These are phyloP conservation scores for Chytriomyces hyalinus DNA, from an alignment of 192 early-diverging fungal genomes.

Conservation along the genomic window DNA sequence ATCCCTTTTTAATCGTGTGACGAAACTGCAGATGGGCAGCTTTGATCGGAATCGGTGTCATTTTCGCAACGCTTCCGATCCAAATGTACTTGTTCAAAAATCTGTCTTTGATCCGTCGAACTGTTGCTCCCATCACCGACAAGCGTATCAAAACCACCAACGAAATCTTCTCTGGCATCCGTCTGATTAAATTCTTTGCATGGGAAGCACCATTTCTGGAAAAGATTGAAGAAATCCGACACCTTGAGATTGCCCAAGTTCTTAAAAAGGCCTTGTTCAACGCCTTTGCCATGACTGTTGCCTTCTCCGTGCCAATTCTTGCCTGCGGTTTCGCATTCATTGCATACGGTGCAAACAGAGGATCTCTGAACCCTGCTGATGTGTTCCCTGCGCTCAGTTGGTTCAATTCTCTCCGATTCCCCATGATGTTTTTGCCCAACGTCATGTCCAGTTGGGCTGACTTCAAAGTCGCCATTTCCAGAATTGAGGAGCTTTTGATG, in stretches of 20 bases:
- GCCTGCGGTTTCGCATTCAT: constrained; percentile 48
- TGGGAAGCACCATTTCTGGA: constrained; percentile 72
- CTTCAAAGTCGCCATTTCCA: constrained; percentile 50
- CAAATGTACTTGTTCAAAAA: constrained; percentile 46
- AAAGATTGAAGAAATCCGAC: constrained; percentile 62
- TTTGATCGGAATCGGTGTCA: constrained; percentile 53
- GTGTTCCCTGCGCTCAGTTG: constrained; percentile 51
- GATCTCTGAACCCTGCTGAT: constrained; percentile 36
- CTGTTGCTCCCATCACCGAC: constrained; percentile 69
- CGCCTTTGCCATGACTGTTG: constrained; percentile 55
- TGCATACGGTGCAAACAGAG: constrained; percentile 44
- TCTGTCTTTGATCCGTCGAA: constrained; percentile 46
- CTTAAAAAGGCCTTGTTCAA: constrained; percentile 35
- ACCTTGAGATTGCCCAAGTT: constrained; percentile 48
- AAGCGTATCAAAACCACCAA: constrained; percentile 72
- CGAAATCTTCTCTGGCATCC: constrained; percentile 73
- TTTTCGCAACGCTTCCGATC: constrained; percentile 47
- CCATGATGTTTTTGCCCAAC: constrained; percentile 62
- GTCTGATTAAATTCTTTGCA: constrained; percentile 77
- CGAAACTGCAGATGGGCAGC: constrained; percentile 28
- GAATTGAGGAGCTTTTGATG: constrained; percentile 59
- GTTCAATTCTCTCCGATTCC: constrained; percentile 47
- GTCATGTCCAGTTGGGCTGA: constrained; percentile 54
- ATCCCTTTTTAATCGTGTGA: background rate
- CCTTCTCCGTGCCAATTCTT: constrained; percentile 56